Evolutionary conservation across 208 protist species (phyloP), one percentile per base, ranked within the genome.

Genomic region (Wallacemonas collosoma): DNA sequence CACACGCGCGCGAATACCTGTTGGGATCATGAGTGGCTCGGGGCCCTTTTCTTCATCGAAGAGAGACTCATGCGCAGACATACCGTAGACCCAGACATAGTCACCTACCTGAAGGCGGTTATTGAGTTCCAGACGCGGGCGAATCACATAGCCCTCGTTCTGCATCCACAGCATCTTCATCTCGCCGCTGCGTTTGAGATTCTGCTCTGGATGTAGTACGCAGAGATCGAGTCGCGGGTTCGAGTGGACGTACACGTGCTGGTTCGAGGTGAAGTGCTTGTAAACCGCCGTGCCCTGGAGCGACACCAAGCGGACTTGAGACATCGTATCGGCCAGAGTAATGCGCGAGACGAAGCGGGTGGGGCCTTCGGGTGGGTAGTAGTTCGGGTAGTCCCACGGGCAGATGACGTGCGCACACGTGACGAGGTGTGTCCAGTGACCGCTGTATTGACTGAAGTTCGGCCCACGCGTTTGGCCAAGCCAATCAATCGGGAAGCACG

Each of bases 121-220:
- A n/a, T 84, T 82, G 5, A 97, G 68, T 77, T 97, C 92, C 1
- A 97, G 75, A 2, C 92, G 83, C 7, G 92, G 92, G 9, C 90
- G 84, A 17, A 88, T 81, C 51, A 95, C 75, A 72, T 93, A 87
- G 39, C 92, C 92, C 63, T 97, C 90, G 77, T 97, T 97, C 76
- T 97, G 92, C 88, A 95, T 91, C 89, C 90, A 95, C 85, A 97
- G 67, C 89, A 97, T 94, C 75, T 95, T 94, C 92, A 97, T 95
- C 70, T 97, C 89, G 9, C 92, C 89, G 63, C 85, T 92, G 47
- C 89, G 86, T 76, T 93, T 93, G 50, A 97, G 65, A 76, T 93
- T 93, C 72, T 95, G 87, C 82, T 97, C 89, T 6, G 92, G 69
- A 74, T 97, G 92, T 14, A 95, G 35, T 2, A 97, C 92, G 68